Evolutionary conservation across 2,329 filamentous ascomycete genomes (phyloP).

Genomic region (Akanthomyces muscarius): DNA sequence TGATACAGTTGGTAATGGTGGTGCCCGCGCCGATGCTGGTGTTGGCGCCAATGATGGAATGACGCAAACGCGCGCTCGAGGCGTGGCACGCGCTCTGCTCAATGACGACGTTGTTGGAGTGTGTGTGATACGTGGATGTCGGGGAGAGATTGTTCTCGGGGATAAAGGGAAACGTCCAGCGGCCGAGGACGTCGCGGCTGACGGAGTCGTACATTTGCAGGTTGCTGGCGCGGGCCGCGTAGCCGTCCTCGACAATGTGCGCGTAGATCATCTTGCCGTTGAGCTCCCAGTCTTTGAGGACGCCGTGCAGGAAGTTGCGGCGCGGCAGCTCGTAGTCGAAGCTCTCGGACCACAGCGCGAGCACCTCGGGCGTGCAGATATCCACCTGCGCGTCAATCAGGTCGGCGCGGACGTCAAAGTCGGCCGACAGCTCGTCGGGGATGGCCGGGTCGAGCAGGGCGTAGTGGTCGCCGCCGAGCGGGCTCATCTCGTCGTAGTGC

Average conservation of each 20-base stretch:
- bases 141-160: conserved; percentile 83
- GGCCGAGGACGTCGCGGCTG: conserved; percentile 76
- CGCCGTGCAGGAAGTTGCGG: conserved; percentile 83
- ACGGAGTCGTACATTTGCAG: conserved; percentile 87
- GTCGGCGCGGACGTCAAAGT: conserved; percentile 81
- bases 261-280: conserved; percentile 97
- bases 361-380: conserved; percentile 93
- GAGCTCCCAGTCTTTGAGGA: conserved; percentile 93
- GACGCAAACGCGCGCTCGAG: conserved; percentile 64
- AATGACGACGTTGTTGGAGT: conserved; percentile 67
- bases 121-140: conserved; percentile 70
- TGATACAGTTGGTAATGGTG: conserved; percentile 68
- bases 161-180: conserved; percentile 85
- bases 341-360: conserved; percentile 93
- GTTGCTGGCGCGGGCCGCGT: conserved; percentile 81
- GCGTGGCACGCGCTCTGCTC: conserved; percentile 74
- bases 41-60: conserved; percentile 71
- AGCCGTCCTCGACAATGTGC: conserved; percentile 77
- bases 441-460: conserved; percentile 74
- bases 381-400: conserved; percentile 93
- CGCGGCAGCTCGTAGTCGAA: conserved; percentile 93
- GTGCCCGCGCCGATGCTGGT: conserved; percentile 71
- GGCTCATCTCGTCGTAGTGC: conserved; percentile 89
- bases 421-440: conserved; percentile 62
- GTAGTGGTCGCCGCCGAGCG: conserved; percentile 60